Base-by-base conservation (phyloP, 805 yeast species). In the Spathaspora girioi region DNA sequence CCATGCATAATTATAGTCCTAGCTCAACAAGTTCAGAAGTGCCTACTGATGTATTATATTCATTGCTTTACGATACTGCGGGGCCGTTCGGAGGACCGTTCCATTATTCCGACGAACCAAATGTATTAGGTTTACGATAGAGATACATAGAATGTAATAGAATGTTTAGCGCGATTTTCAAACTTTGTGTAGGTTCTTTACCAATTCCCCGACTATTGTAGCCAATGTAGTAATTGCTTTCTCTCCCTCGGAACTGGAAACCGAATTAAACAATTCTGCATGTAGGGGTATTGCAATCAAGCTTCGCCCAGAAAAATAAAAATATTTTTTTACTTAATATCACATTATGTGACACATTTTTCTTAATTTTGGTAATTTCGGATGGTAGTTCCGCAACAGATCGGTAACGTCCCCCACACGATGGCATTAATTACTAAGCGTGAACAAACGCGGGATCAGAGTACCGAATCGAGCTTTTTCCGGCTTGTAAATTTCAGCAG, bases 1-100 rank as follows among this genome's bases (percentile, higher is more conserved):
- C 43, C 10, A 17, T 38, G 43, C 43, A 20, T 23, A 27, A 29
- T n/a, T 42, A 46, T 19, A 46, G 49, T 27, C 49, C 55, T 10
- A 46, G 43, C 17, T 48, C 49, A 26, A 52, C 48, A 12, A 41
- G 45, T 17, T 50, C 50, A 11, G 48, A 52, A 18, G 54, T 52
- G 6, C 55, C 56, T 2, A 45, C 52, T 1, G 56, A 54, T 49
- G 50, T 54, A 10, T 47, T 54, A n/a, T 54, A 54, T 43, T 52
- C 55, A 2, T 46, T 54, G 38, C 46, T 54, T 27, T 54, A 54
- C 29, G 56, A 51, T 49, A 51, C 56, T 31, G 54, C 53, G 4
- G 56, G 56, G 4, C 56, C 56, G 5, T 54, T 54, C 51, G 56
- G 54, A n/a, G 55, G 55, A 12, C 55, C 55, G 4, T 52, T 52